Evolutionary conservation across 225 moss, liverwort and hornwort genomes (phyloP), one percentile per base, ranked within the genome.

Genomic region (Physcomitrium patens): DNA sequence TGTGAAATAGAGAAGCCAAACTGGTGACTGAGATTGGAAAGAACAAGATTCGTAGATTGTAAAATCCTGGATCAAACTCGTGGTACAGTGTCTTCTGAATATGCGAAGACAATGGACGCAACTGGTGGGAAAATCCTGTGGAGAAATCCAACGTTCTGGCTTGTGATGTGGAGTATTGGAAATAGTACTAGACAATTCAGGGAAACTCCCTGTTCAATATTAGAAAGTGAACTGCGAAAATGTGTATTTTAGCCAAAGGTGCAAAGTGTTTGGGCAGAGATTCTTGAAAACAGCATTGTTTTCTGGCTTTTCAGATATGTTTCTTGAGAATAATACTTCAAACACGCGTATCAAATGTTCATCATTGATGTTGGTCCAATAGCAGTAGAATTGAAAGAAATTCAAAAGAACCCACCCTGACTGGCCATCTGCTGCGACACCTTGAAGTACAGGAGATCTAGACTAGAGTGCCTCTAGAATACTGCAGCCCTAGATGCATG

Each of bases 81-180:
- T 8, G 70, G 50, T 43, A 76, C 72, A 47, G 59, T 19, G 71
- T 79, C 83, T 23, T 76, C 68, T 72, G 68, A 63, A 76, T 52
- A 47, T 73, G 76, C 59, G 76, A 76, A 83, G 79, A 83, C 76
- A 80, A 80, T 65, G 73, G 69, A 59, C 76, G 57, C 37, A 60
- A 28, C 22, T 51, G 67, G 24, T 66, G 72, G 55, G 69, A 56
- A 49, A 23, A 37, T 60, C 69, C 49, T 3, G 53, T 44, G 12
- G 63, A 80, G 53, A 60, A 45, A 41, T 65, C 76, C 60, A 28
- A 67, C 41, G 27, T 76, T 55, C 45, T 76, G 60, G 41, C 63
- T 49, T 31, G 53, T 51, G 15, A 46, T 37, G 65, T 54, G 28
- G 54, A 20, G 66, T 61, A 50, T 68, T 80, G 73, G 49, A 54